Percentiles rank a stretch among this genome's conserved stretches.
Conservation (phyloP, 2,329 filamentous ascomycete genomes). For the Penicillium sp. region DNA sequence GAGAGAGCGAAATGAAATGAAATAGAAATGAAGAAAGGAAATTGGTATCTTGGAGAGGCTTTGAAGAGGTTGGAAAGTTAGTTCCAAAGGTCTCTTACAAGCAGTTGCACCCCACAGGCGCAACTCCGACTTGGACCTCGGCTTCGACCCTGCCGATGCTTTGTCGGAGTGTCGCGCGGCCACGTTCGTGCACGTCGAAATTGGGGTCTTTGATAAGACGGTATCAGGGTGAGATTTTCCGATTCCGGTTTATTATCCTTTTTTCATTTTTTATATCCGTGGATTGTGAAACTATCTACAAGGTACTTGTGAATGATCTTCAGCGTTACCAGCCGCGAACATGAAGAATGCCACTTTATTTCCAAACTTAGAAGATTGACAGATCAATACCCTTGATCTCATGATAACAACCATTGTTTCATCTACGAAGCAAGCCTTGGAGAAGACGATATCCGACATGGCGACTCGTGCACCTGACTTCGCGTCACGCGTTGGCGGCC, state of each 20-base stretch:
- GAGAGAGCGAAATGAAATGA: neutral
- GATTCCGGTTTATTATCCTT: neutral
- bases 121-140: slow-evolving; percentile 16
- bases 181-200: neutral
- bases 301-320: neutral
- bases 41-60: neutral
- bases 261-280: neutral
- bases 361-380: neutral
- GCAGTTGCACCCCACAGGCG: slow-evolving; percentile 2
- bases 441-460: neutral
- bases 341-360: neutral
- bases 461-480: slow-evolving; percentile 26
- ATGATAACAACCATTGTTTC: too few species aligned
- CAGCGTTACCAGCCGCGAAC: neutral
- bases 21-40: neutral
- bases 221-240: neutral
- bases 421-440: neutral
- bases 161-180: neutral
- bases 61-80: neutral
- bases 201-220: neutral
- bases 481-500: slow-evolving; percentile 31
- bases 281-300: neutral
- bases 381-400: neutral
- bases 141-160: neutral
- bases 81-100: neutral